These are phyloP conservation scores for Boletus rubroflammeus DNA, from an alignment of 768 basidiomycete species.

Conservation along the genomic window DNA sequence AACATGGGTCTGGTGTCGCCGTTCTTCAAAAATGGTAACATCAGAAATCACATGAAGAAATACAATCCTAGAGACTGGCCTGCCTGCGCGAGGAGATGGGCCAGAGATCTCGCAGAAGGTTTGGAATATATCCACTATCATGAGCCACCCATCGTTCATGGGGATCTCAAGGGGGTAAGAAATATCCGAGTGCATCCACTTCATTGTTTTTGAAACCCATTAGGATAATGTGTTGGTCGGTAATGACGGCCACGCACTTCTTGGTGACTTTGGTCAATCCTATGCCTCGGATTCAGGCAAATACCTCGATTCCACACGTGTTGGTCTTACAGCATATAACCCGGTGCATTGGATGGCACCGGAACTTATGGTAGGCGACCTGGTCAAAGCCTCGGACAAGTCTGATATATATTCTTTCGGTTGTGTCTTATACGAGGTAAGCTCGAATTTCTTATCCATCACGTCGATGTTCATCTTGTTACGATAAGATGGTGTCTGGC, in stretches of 20 bases:
- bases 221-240: constrained; percentile 27
- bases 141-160: constrained; percentile 34
- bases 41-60: constrained; percentile 7
- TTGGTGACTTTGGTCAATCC: constrained; percentile 30
- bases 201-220: not conserved
- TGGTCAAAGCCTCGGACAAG: constrained; percentile 7
- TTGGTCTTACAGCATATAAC: constrained; percentile 9
- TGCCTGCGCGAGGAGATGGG: constrained; percentile 6
- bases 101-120: constrained; percentile 18
- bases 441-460: not conserved
- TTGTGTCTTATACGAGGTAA: constrained; percentile 31
- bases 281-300: constrained; percentile 21
- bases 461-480: not conserved
- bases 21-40: constrained; percentile 21
- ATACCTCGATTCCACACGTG: constrained; percentile 22
- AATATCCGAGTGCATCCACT: not conserved
- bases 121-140: constrained; percentile 24
- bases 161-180: constrained; percentile 39
- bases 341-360: constrained; percentile 28
- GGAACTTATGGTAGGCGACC: constrained; percentile 16
- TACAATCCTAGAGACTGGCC: not conserved
- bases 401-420: constrained; percentile 29
- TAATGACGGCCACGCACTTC: constrained; percentile 9
- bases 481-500: constrained; percentile 19
- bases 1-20: constrained; percentile 23